Evolutionary conservation across 164 flowering plant species (phyloP), one percentile per base, ranked within the genome.

Genomic region (Taxillus chinensis): DNA sequence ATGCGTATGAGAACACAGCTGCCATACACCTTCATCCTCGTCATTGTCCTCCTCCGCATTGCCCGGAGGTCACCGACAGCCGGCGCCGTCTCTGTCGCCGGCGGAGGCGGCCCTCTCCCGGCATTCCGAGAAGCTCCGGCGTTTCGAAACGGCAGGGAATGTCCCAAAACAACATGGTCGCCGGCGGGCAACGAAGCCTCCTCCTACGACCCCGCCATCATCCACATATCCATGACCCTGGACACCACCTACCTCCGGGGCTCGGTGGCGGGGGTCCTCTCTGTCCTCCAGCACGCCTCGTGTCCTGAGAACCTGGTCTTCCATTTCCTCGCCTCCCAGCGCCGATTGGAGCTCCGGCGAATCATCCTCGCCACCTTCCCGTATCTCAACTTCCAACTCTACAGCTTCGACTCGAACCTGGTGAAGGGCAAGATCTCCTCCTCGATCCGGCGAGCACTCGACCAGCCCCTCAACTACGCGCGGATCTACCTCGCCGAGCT

Each of bases 171-270:
- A 57, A 16, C 57, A 0, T 58, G 65, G 67, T 16, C 76, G 0
- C 17, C 75, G 5, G 3, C 11, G 16, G 27, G 27, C 1, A 27
- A 27, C 27, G 43, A 39, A 64, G 58, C 46, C 50, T 43, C 42
- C 52, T 40, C 68, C 8, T 62, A 65, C 65, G 59, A 62, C 49
- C 66, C 71, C 5, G 60, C 80, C 5, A 68, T 70, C 64, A 80
- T 86, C 74, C 95, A 88, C 79, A 76, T 88, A 43, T 76, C 90
- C 8, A 88, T 86, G 91, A 83, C 91, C 0, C 79, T 86, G 45
- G 95, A 88, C 77, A 51, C 78, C 16, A 75, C 78, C 13, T 88
- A 88, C 81, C 87, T 88, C 74, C 89, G 95, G 2, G 95, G 95
- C 58, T 84, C 95, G 42, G 56, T 88, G 68, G 95, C 95, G 58